phyloP scores from a whole-genome alignment of 1,284 basidiomycete genomes.

The Bondarzewia mesenterica region DNA sequence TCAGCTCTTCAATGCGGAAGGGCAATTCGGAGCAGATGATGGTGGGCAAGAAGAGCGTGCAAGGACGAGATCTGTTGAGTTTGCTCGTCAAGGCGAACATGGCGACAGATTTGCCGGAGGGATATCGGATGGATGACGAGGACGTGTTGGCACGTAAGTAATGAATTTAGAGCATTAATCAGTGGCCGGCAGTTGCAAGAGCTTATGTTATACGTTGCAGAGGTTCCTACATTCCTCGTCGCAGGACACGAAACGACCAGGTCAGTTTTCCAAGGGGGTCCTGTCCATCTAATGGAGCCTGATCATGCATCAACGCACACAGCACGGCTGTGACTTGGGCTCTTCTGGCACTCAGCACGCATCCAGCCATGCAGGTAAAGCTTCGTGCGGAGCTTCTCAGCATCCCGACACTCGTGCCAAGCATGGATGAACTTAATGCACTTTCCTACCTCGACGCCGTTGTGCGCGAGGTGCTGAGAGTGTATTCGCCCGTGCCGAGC shows the following conservation, averaged over 20 bases:
- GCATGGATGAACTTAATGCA: slow-evolving; percentile 50
- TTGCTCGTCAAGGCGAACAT: slow-evolving; percentile 59
- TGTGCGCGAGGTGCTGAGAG: slow-evolving; percentile 61
- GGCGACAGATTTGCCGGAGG: slow-evolving; percentile 45
- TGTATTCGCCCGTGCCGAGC: slow-evolving; percentile 53
- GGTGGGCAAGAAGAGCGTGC: slow-evolving; percentile 21
- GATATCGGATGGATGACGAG: slow-evolving; percentile 58
- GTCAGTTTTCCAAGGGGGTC: slow-evolving; percentile 25
- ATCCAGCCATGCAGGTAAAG: slow-evolving; percentile 51
- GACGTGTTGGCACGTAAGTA: slow-evolving; percentile 69
- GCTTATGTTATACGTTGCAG: slow-evolving; percentile 20
- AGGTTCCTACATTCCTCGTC: slow-evolving; percentile 53
- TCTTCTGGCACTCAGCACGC: slow-evolving; percentile 52
- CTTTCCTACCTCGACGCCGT: slow-evolving; percentile 62
- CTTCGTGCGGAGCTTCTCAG: slow-evolving; percentile 63
- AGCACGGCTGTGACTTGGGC: slow-evolving; percentile 42
- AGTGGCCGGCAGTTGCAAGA: background rate
- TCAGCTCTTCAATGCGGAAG: no score
- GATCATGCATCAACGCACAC: background rate
- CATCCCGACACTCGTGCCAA: slow-evolving; percentile 24
- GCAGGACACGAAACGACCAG: slow-evolving; percentile 76
- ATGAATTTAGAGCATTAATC: background rate
- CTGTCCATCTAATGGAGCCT: background rate
- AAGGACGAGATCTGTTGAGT: slow-evolving; percentile 40
- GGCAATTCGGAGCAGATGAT: no score